These are phyloP conservation scores for Paratinospora sagittata DNA, from an alignment of 164 flowering plant genomes.

Conservation along the genomic window DNA sequence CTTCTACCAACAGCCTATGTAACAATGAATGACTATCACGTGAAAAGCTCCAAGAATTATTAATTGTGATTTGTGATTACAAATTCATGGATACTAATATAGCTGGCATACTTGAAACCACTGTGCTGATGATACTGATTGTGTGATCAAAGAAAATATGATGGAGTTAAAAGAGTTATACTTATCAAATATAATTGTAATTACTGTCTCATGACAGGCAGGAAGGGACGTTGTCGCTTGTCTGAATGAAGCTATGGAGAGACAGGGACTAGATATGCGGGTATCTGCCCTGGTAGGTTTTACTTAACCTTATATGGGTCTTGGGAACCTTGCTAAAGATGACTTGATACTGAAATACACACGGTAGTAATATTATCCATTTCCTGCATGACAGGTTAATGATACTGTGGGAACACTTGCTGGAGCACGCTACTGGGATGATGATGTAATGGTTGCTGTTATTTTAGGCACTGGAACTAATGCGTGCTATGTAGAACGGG, in stretches of 20 bases:
- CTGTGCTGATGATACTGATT: no score
- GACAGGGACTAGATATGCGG: slow-evolving; percentile 61
- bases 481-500: slow-evolving; percentile 77
- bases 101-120: no score
- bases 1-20: no score
- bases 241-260: slow-evolving; percentile 74
- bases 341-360: neutral
- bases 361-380: neutral
- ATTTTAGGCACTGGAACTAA: slow-evolving; percentile 96
- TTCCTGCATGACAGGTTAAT: slow-evolving; percentile 51
- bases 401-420: slow-evolving; percentile 89
- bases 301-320: slow-evolving; percentile 3
- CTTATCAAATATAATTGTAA: neutral
- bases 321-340: slow-evolving; percentile 3
- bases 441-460: slow-evolving; percentile 82
- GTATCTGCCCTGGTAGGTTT: slow-evolving; percentile 79
- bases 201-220: slow-evolving; percentile 36
- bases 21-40: no score
- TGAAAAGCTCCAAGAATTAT: no score
- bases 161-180: no score
- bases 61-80: no score
- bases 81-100: no score
- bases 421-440: slow-evolving; percentile 82
- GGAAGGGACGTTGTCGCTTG: slow-evolving; percentile 85
- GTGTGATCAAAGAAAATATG: no score